Evolutionary conservation across 176 grass and related monocot species (phyloP).

Genomic region (Oryza officinalis): DNA sequence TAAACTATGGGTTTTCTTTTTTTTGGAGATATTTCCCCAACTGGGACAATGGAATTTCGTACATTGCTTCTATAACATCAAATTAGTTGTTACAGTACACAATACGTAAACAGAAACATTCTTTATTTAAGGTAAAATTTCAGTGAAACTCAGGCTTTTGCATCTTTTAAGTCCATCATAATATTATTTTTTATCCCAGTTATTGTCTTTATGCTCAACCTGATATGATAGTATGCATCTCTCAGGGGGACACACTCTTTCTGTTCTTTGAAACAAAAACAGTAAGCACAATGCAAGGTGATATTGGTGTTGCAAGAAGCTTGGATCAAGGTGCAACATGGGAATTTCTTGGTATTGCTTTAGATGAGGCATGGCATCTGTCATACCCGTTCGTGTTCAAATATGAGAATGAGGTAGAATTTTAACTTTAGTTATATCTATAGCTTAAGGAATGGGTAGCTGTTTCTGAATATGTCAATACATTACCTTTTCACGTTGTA

Average conservation of each 20-base stretch:
- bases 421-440: slow-evolving; percentile 14
- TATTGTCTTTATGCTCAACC: slow-evolving; percentile 9
- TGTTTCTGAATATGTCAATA: slow-evolving; percentile 19
- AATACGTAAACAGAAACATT: slow-evolving; percentile 29
- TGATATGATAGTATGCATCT: slow-evolving; percentile 36
- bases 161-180: background rate
- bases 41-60: background rate
- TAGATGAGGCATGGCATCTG: slow-evolving; percentile 89
- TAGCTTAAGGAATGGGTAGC: background rate
- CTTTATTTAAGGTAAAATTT: background rate
- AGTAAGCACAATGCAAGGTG: slow-evolving; percentile 68
- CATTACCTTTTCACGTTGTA: slow-evolving; percentile 34
- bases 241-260: slow-evolving; percentile 66
- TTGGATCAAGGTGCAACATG: slow-evolving; percentile 83
- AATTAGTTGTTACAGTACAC: background rate
- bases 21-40: background rate
- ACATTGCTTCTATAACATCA: background rate
- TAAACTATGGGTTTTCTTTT: background rate
- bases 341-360: slow-evolving; percentile 95
- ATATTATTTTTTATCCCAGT: background rate
- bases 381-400: slow-evolving; percentile 99
- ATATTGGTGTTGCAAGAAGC: slow-evolving; percentile 97
- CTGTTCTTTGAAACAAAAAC: slow-evolving; percentile 97
- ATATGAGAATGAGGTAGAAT: slow-evolving; percentile 79
- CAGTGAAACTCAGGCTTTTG: background rate